These are phyloP conservation scores for Gaeumannomyces sp. DNA, from an alignment of 2,329 filamentous ascomycete genomes.

Conservation along the genomic window DNA sequence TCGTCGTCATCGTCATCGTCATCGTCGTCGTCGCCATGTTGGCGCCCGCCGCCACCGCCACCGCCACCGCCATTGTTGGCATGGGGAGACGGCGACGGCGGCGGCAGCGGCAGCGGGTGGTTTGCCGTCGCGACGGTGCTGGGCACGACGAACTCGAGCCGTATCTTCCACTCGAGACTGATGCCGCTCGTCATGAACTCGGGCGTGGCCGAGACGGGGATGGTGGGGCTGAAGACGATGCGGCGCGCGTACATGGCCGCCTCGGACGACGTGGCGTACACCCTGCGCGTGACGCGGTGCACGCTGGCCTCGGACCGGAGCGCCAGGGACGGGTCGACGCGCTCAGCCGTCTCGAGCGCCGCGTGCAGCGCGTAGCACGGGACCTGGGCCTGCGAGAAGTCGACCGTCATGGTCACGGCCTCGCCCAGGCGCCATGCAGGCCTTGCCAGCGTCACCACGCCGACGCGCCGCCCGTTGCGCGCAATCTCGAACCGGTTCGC, in stretches of 20 bases:
- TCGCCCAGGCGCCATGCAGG: conserved; percentile 88
- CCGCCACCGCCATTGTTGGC: conserved; percentile 22
- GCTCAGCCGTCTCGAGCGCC: conserved; percentile 81
- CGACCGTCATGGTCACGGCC: conserved; percentile 73
- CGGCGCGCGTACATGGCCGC: conserved; percentile 75
- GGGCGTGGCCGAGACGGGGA: conserved; percentile 78
- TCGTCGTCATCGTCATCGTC: conserved; percentile 28
- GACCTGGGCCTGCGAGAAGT: conserved; percentile 72
- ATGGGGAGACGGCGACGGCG: conserved; percentile 11
- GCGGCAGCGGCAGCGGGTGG: not conserved
- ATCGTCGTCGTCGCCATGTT: conserved; percentile 18
- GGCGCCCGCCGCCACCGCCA: not conserved
- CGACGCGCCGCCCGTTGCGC: conserved; percentile 84
- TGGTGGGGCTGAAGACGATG: conserved; percentile 73
- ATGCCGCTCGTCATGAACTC: conserved; percentile 90
- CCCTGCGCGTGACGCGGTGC: conserved; percentile 75
- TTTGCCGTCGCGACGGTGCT: not conserved
- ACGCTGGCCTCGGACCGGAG: conserved; percentile 82
- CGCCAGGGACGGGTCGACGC: conserved; percentile 71
- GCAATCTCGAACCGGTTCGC: conserved; percentile 95
- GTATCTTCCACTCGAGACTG: conserved; percentile 78
- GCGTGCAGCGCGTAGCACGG: conserved; percentile 81
- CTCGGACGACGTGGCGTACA: conserved; percentile 73
- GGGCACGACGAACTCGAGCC: conserved; percentile 88
- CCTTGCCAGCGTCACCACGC: conserved; percentile 80